phyloP scores from a whole-genome alignment of 2,329 filamentous ascomycete species.

The Pseudonectria foliicola region DNA sequence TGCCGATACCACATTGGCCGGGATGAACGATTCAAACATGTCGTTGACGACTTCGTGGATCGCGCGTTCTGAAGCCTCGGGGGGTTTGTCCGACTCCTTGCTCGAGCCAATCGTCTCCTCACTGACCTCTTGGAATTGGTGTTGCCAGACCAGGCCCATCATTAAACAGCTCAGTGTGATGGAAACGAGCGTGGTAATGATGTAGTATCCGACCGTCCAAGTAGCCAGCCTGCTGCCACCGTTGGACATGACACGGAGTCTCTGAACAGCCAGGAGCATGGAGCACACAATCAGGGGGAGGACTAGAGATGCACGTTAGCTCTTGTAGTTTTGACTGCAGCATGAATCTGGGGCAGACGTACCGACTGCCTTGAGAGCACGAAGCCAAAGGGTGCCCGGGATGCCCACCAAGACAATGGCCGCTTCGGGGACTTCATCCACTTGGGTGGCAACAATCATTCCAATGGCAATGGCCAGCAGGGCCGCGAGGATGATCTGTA shows the following conservation, averaged over 20 bases:
- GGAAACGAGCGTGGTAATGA: slow-evolving; percentile 42
- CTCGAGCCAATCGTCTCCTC: slow-evolving; percentile 23
- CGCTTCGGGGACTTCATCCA: slow-evolving; percentile 35
- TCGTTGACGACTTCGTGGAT: slow-evolving; percentile 38
- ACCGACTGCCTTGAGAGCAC: slow-evolving; percentile 42
- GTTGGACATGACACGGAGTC: slow-evolving; percentile 38
- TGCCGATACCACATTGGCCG: slow-evolving; percentile 40
- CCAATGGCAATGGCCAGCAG: slow-evolving; percentile 43
- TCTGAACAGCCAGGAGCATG: slow-evolving; percentile 44
- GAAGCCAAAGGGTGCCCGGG: slow-evolving; percentile 42
- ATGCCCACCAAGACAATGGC: slow-evolving; percentile 37
- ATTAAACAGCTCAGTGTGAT: slow-evolving; percentile 40
- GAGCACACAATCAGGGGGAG: slow-evolving; percentile 45
- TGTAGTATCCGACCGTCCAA: slow-evolving; percentile 44
- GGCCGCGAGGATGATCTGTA: slow-evolving; percentile 44
- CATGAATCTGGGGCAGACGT: too few relatives aligned
- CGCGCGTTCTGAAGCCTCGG: slow-evolving; percentile 25
- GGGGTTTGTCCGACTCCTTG: slow-evolving; percentile 8
- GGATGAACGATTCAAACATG: slow-evolving; percentile 43
- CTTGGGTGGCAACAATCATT: slow-evolving; percentile 35
- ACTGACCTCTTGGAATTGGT: slow-evolving; percentile 33
- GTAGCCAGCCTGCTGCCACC: slow-evolving; percentile 37
- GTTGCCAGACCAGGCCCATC: slow-evolving; percentile 39
- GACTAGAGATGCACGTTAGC: slow-evolving; percentile 25
- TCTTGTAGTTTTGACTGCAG: neutral